Conservation (phyloP, 140 eudicot species). For the Erigeron philadelphicus region DNA sequence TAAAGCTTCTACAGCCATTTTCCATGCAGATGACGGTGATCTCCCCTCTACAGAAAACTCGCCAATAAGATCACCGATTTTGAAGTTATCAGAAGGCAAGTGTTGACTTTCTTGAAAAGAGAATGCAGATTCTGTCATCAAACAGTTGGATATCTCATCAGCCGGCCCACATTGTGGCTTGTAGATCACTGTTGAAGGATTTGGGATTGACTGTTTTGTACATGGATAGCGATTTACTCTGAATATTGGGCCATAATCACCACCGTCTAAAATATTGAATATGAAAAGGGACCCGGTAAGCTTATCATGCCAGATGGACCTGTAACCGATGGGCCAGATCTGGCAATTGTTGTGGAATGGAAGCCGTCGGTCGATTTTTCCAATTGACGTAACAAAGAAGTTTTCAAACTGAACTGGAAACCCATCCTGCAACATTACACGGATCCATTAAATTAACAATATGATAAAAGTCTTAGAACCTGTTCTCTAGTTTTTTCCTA, state of each 20-base stretch:
- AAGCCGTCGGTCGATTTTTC: conserved; percentile 59
- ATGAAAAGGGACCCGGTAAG: conserved; percentile 75
- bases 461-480: neutral
- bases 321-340: conserved; percentile 91
- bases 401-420: conserved; percentile 85
- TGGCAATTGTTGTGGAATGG: conserved; percentile 51
- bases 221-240: conserved; percentile 73
- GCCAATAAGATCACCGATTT: conserved; percentile 46
- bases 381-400: conserved; percentile 57
- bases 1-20: conserved; percentile 46
- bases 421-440: conserved; percentile 43
- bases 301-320: conserved; percentile 88
- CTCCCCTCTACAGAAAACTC: conserved; percentile 68
- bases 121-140: conserved; percentile 24
- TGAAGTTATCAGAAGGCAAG: conserved; percentile 23
- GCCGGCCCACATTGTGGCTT: conserved; percentile 26
- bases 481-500: too few relatives aligned
- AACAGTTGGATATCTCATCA: conserved; percentile 23
- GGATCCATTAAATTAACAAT: neutral
- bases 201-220: conserved; percentile 54
- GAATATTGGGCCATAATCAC: conserved; percentile 59
- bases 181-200: conserved; percentile 57
- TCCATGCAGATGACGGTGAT: conserved; percentile 68
- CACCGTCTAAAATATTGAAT: conserved; percentile 60
- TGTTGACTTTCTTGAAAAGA: conserved; percentile 25